Conservation (phyloP, 352 stramenopile genomes). For the Pythium aphanidermatum region DNA sequence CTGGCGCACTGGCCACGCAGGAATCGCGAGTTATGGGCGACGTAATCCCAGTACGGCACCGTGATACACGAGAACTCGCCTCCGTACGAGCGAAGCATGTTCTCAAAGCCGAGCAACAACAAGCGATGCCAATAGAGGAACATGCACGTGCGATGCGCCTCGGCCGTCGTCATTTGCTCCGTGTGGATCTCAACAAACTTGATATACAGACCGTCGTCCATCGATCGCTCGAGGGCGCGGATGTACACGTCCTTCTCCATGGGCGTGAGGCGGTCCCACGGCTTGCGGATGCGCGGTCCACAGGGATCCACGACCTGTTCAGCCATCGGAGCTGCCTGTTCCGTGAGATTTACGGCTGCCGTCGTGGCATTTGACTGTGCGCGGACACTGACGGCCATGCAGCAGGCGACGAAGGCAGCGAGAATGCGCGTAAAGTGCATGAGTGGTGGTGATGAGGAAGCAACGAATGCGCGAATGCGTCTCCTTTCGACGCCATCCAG, state of each 20-base stretch:
- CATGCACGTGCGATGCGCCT: constrained; percentile 85
- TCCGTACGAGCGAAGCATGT: constrained; percentile 77
- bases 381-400: too few species aligned
- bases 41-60: constrained; percentile 86
- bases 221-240: constrained; percentile 56
- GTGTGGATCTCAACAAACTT: constrained; percentile 87
- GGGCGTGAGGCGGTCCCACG: constrained; percentile 57
- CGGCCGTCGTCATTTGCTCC: constrained; percentile 70
- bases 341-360: too few species aligned
- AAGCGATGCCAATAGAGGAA: constrained; percentile 86
- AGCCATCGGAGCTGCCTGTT: too few species aligned
- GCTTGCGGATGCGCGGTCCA: constrained; percentile 65
- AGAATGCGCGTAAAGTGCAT: too few species aligned
- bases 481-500: too few species aligned
- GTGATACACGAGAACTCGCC: constrained; percentile 82
- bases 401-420: too few species aligned
- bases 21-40: constrained; percentile 72
- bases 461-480: constrained; percentile 4
- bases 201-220: constrained; percentile 82
- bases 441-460: constrained; percentile 4
- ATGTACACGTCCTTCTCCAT: constrained; percentile 73
- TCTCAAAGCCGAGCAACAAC: constrained; percentile 79
- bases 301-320: constrained; percentile 21
- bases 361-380: too few species aligned
- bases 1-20: constrained; percentile 49